Percentiles rank a stretch among this genome's conserved stretches.
phyloP scores from a whole-genome alignment of 1,284 basidiomycete genomes.

The Malassezia restricta region DNA sequence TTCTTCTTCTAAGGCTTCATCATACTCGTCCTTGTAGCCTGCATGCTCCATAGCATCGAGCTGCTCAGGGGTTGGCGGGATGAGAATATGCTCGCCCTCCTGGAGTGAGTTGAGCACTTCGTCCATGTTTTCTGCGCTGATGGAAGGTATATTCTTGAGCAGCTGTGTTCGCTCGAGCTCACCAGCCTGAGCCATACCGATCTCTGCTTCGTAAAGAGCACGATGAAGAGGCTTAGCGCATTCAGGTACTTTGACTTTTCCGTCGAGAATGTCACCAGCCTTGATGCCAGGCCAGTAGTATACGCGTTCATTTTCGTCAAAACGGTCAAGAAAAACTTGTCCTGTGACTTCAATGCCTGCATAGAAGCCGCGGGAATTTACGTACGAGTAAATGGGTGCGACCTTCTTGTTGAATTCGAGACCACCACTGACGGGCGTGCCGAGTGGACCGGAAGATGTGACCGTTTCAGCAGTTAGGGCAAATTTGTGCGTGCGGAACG shows the following conservation, averaged over 20 bases:
- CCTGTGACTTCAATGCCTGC: conserved; percentile 41
- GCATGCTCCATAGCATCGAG: conserved; percentile 37
- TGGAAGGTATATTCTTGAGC: neutral
- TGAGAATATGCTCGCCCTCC: conserved; percentile 35
- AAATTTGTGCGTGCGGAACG: conserved; percentile 51
- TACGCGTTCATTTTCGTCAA: conserved; percentile 42
- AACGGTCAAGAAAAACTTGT: conserved; percentile 32
- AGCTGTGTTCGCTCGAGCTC: conserved; percentile 26
- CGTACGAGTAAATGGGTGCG: conserved; percentile 41
- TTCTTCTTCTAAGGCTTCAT: conserved; percentile 24
- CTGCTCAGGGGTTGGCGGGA: conserved; percentile 41
- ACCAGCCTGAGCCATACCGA: conserved; percentile 49
- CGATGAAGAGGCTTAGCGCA: conserved; percentile 48
- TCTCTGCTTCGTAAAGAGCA: conserved; percentile 51
- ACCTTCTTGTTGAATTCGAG: conserved; percentile 47
- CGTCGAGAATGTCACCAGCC: conserved; percentile 32
- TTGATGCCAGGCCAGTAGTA: conserved; percentile 43
- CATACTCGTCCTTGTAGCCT: conserved; percentile 41
- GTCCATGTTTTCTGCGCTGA: neutral
- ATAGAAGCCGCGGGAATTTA: conserved; percentile 42
- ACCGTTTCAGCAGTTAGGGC: conserved; percentile 51
- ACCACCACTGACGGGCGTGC: conserved; percentile 50
- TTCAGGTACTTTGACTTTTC: conserved; percentile 45
- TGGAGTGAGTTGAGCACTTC: conserved; percentile 18
- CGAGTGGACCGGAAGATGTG: conserved; percentile 51